Conservation (phyloP, 768 basidiomycete genomes). For the Leccinum boreale region DNA sequence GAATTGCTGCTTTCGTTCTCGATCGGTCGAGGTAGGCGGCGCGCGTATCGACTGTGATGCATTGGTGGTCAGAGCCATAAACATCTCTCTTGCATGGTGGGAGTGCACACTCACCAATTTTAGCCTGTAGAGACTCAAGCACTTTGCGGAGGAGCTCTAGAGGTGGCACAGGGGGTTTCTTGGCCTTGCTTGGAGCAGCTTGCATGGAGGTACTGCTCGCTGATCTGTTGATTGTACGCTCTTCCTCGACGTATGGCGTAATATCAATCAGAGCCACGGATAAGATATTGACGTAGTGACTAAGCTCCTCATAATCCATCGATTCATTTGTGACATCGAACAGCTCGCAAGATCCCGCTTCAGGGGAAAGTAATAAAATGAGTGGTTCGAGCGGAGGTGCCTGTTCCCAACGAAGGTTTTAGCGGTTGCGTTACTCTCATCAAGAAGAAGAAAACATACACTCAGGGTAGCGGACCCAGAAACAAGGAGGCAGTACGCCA, state of each 20-base stretch:
- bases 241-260: constrained; percentile 51
- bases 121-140: constrained; percentile 53
- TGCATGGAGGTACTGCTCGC: constrained; percentile 8
- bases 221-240: constrained; percentile 27
- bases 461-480: not conserved
- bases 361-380: constrained; percentile 46
- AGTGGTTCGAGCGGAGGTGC: constrained; percentile 53
- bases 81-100: not conserved
- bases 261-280: constrained; percentile 57
- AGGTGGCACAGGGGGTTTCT: constrained; percentile 35
- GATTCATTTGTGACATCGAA: constrained; percentile 53
- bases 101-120: constrained; percentile 49
- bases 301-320: constrained; percentile 61
- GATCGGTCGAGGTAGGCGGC: constrained; percentile 76
- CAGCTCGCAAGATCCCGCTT: constrained; percentile 38
- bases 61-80: not conserved
- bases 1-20: constrained; percentile 64
- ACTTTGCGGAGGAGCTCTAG: constrained; percentile 47
- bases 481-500: constrained; percentile 43
- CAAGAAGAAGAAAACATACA: constrained; percentile 15
- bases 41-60: constrained; percentile 58
- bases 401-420: constrained; percentile 33
- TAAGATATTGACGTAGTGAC: constrained; percentile 54
- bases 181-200: constrained; percentile 26
- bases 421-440: not conserved